A percentile compares a stretch with the other conserved stretches of the same genome.
phyloP scores from a whole-genome alignment of 1,284 basidiomycete species.

The Ganoderma sinense region DNA sequence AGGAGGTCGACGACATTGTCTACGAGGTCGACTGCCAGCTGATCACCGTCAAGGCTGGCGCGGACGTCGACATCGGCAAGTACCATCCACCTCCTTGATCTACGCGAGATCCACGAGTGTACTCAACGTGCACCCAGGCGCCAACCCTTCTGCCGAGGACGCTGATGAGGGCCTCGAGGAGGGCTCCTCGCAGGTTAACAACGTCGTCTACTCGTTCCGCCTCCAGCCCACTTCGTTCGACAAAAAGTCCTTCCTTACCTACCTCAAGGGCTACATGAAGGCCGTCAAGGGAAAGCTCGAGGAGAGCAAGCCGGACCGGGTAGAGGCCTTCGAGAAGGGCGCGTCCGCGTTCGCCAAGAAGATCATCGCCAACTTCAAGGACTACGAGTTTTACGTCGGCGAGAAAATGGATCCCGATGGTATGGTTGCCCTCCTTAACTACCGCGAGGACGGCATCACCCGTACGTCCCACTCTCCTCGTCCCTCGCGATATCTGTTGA shows the following conservation, averaged over 20 bases:
- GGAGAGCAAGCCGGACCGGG: conserved; percentile 69
- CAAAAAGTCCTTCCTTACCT: conserved; percentile 88
- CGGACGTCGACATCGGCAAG: conserved; percentile 91
- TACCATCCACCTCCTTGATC: conserved; percentile 19
- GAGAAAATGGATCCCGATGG: conserved; percentile 90
- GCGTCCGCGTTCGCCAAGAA: conserved; percentile 87
- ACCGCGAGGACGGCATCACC: conserved; percentile 79
- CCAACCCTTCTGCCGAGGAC: conserved; percentile 94
- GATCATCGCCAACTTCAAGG: conserved; percentile 89
- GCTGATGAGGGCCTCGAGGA: conserved; percentile 85
- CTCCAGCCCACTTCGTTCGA: conserved; percentile 88
- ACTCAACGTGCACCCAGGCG: conserved; percentile 59
- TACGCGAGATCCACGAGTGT: conserved; percentile 25
- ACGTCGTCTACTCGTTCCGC: conserved; percentile 93
- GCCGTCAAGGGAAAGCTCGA: conserved; percentile 71
- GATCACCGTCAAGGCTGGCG: conserved; percentile 82
- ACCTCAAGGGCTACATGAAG: conserved; percentile 95
- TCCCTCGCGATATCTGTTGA: conserved; percentile 15
- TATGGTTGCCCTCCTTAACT: conserved; percentile 91
- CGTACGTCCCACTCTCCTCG: conserved; percentile 56
- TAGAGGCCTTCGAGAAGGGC: conserved; percentile 86
- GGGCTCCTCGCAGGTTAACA: conserved; percentile 83
- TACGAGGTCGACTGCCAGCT: conserved; percentile 90
- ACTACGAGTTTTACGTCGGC: conserved; percentile 92
- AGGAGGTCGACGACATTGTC: conserved; percentile 84